These are phyloP conservation scores for Balakata baccata DNA, from an alignment of 345 rosid species.

Conservation along the genomic window DNA sequence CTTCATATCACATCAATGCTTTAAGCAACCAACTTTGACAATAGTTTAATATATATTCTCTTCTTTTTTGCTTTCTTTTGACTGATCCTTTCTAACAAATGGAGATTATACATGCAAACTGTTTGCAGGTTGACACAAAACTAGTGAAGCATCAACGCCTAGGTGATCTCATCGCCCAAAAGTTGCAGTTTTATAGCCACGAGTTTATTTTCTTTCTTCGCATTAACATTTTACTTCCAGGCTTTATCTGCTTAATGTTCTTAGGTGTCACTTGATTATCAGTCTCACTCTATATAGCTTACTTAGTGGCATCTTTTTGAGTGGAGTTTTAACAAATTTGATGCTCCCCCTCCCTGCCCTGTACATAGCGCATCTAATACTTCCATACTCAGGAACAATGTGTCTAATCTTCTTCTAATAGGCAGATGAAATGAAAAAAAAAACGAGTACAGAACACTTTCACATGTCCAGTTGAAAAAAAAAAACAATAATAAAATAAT, in stretches of 20 bases:
- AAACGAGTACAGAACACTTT: not conserved
- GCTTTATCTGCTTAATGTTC: slow-evolving; percentile 1
- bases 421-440: not conserved
- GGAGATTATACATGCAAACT: slow-evolving; percentile 9
- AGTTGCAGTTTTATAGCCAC: slow-evolving; percentile 10
- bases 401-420: slow-evolving; percentile 18
- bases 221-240: not conserved
- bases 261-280: not conserved
- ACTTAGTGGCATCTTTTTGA: slow-evolving; percentile 18
- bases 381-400: slow-evolving; percentile 27
- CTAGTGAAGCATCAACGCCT: slow-evolving; percentile 26
- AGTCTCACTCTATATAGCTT: not conserved
- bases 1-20: slow-evolving; percentile 51
- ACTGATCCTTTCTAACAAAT: slow-evolving; percentile 15
- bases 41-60: slow-evolving; percentile 16
- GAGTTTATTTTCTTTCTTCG: not conserved
- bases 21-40: slow-evolving; percentile 32
- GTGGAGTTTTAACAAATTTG: slow-evolving; percentile 5
- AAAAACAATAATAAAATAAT: no score
- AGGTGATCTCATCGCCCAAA: slow-evolving; percentile 13
- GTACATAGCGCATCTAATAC: slow-evolving; percentile 31
- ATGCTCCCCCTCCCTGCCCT: slow-evolving; percentile 3
- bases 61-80: slow-evolving; percentile 8
- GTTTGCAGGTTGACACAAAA: slow-evolving; percentile 12
- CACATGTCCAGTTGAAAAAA: not conserved